Conservation (phyloP, 2,329 filamentous ascomycete species). For the Hymenoscyphus fructigenus region DNA sequence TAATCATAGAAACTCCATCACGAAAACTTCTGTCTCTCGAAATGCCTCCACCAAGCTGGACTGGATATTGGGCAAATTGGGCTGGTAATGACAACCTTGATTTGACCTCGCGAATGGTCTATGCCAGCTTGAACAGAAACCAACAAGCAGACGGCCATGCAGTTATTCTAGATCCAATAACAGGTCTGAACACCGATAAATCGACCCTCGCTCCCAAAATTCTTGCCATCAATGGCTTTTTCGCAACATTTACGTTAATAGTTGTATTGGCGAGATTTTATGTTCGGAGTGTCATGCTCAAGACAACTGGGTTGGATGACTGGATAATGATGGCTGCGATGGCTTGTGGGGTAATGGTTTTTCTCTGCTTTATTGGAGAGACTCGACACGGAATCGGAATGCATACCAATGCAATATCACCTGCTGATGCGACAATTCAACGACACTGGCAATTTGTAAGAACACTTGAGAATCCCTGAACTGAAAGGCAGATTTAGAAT, state of each 20-base stretch:
- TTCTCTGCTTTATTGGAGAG: constrained; percentile 37
- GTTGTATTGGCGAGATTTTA: constrained; percentile 42
- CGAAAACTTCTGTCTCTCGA: not conserved
- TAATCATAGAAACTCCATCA: not conserved
- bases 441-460: constrained; percentile 40
- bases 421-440: constrained; percentile 36
- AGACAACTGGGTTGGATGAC: constrained; percentile 48
- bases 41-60: not conserved
- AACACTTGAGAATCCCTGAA: not conserved
- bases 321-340: constrained; percentile 44
- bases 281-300: constrained; percentile 45
- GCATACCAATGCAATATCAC: constrained; percentile 38
- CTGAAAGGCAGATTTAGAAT: not conserved
- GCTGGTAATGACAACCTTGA: too few species aligned
- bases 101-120: too few species aligned
- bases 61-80: not conserved
- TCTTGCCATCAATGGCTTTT: constrained; percentile 40
- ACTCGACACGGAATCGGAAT: constrained; percentile 45
- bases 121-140: not conserved
- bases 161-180: not conserved
- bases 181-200: constrained; percentile 19
- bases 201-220: constrained; percentile 39
- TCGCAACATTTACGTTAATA: constrained; percentile 39
- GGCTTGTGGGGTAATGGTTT: constrained; percentile 21
- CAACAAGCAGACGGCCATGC: not conserved